phyloP scores from a whole-genome alignment of 176 grass and related monocot genomes.

The Oryza glumipatula region DNA sequence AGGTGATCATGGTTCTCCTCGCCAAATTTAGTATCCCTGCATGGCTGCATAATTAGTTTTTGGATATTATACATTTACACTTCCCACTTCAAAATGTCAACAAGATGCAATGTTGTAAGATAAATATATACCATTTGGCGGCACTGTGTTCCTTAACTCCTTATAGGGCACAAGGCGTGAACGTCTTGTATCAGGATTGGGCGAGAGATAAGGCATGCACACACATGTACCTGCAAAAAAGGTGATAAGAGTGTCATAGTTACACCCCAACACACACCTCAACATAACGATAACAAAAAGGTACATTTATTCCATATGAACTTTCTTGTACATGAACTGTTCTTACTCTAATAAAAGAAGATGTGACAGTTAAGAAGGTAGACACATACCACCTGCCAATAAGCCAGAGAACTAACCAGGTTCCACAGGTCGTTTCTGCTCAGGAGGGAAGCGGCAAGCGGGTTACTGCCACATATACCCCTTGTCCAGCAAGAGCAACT shows the following conservation, averaged over 20 bases:
- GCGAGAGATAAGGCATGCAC: conserved; percentile 92
- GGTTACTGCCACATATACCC: conserved; percentile 86
- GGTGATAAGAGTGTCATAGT: conserved; percentile 14
- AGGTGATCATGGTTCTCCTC: conserved; percentile 97
- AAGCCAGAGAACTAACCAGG: conserved; percentile 92
- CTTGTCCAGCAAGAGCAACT: conserved; percentile 95
- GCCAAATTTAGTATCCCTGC: conserved; percentile 91
- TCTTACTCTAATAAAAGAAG: conserved; percentile 36
- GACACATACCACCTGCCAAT: conserved; percentile 74
- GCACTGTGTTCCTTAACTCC: conserved; percentile 73
- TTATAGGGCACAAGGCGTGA: conserved; percentile 89
- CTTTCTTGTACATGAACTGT: conserved; percentile 10
- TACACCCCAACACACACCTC: conserved; percentile 15
- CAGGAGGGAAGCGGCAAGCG: conserved; percentile 65
- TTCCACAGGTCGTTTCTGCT: conserved; percentile 92
- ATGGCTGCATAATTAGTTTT: conserved; percentile 54
- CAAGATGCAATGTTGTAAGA: conserved; percentile 28
- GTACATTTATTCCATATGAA: neutral
- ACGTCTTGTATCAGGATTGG: conserved; percentile 93
- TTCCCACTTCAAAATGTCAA: conserved; percentile 9
- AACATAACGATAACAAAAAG: conserved; percentile 19
- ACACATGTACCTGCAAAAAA: conserved; percentile 86
- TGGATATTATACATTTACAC: neutral
- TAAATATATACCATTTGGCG: conserved; percentile 84
- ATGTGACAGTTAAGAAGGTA: conserved; percentile 15